Percentiles rank a stretch among this genome's conserved stretches.
Evolutionary conservation across 148 eudicot genomes (phyloP).

Genomic region (Rhododendron ferrugineum): DNA sequence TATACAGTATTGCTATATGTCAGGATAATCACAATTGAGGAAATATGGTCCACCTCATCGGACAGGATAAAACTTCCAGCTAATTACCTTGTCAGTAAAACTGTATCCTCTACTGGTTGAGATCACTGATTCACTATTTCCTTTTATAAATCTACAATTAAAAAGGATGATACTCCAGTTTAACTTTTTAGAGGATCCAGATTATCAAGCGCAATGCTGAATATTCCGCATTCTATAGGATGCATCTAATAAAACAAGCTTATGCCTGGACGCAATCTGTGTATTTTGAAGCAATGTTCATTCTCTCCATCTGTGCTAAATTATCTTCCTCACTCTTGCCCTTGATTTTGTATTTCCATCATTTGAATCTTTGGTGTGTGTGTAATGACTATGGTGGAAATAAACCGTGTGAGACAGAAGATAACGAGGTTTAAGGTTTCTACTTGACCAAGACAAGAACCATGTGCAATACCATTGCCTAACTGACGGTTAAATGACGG

Average conservation of each 20-base stretch:
- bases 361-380: background rate
- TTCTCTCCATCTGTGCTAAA: background rate
- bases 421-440: too few species aligned
- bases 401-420: too few species aligned
- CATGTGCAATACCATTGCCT: too few species aligned
- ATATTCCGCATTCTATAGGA: background rate
- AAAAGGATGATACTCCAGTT: background rate
- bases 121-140: background rate
- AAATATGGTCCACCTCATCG: background rate
- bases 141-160: background rate
- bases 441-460: too few species aligned
- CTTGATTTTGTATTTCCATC: background rate
- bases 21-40: background rate
- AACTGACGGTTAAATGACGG: too few species aligned
- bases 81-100: background rate
- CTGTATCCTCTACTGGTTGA: background rate
- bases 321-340: background rate
- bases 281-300: background rate
- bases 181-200: background rate
- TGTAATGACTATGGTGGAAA: too few species aligned
- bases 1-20: background rate
- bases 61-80: too few species aligned
- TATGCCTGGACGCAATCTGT: background rate
- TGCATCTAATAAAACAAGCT: background rate
- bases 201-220: background rate